Evolutionary conservation across 805 yeast genomes (phyloP), one percentile per base, ranked within the genome.

Genomic region (Saccharomycopsis oosterbeekiorum): DNA sequence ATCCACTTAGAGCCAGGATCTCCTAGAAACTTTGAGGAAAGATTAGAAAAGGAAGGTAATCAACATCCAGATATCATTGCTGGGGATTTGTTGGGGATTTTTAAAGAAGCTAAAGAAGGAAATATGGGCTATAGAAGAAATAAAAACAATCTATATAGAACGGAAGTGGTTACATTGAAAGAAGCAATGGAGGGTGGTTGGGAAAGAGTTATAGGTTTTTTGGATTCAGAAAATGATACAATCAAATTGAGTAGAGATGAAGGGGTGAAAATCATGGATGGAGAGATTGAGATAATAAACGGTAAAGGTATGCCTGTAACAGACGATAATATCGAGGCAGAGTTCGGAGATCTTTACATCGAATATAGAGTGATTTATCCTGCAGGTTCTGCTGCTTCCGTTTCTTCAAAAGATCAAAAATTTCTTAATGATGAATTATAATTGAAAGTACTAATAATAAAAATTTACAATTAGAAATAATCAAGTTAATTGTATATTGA

Each of bases 91-190:
- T 71, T 79, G 29, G 77, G 91, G n/a, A 77, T 76, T 51, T 70
- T 89, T 43, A 70, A 69, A 39, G 97, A 93, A 73, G 75, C 78
- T 47, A 60, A 59, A 12, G 69, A 74, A 19, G 80, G 78, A 17
- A 86, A 88, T 69, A 70, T 89, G 80, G 99, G 99, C 8, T 94
- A 85, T 74, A 80, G 97, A 72, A 81, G 99, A 67, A 80, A 90
- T 63, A 88, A 88, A 42, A 71, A 79, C 65, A 77, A 87, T 68
- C 74, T 94, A 65, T 92, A 85, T 75, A 77, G 98, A 63, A 88
- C 90, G 0, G 98, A 94, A 70, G 84, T 83, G 0, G 70, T 94
- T 37, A 80, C 87, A 1, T 76, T 85, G 58, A 77, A 80, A 59
- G 97, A 94, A 71, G 88, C 97, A 0, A 57, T 83, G 8, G 57